Conservation (phyloP, 2,329 filamentous ascomycete genomes). For the Diaporthe sp. region DNA sequence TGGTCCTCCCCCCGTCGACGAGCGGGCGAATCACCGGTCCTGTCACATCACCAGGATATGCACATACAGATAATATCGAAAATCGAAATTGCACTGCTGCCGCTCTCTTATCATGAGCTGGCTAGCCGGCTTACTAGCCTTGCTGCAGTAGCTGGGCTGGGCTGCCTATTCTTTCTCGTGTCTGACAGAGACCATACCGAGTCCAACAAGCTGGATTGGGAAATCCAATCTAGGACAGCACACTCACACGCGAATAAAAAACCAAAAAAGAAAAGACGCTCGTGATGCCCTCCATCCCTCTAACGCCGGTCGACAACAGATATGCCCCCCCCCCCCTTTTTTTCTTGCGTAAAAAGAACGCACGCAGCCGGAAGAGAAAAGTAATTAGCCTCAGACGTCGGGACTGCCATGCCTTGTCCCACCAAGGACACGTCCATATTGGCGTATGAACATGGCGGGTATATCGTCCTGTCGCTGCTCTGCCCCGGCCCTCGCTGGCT, state of each 20-base stretch:
- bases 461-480: not conserved
- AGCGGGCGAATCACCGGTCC: not conserved
- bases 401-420: not conserved
- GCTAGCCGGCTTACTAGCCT: conserved; percentile 4
- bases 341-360: not conserved
- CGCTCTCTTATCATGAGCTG: conserved; percentile 30
- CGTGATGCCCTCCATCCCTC: conserved; percentile 18
- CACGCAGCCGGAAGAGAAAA: conserved; percentile 17
- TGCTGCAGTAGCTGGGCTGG: conserved; percentile 4
- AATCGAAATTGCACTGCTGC: conserved; percentile 31
- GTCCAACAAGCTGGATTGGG: conserved; percentile 4
- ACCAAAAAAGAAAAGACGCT: conserved; percentile 24
- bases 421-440: not conserved
- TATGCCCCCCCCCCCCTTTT: conserved; percentile 19
- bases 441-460: not conserved
- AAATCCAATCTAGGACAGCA: conserved; percentile 1
- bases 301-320: conserved; percentile 32
- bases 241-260: not conserved
- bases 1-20: not conserved
- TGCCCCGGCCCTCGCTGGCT: not conserved
- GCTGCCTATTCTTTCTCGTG: conserved; percentile 13
- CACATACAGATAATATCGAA: conserved; percentile 24
- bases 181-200: conserved; percentile 16
- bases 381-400: conserved; percentile 12
- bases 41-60: conserved; percentile 27